Base-by-base conservation (phyloP, 495 filamentous ascomycete genomes). In the Penicillium dipodomyicola region DNA sequence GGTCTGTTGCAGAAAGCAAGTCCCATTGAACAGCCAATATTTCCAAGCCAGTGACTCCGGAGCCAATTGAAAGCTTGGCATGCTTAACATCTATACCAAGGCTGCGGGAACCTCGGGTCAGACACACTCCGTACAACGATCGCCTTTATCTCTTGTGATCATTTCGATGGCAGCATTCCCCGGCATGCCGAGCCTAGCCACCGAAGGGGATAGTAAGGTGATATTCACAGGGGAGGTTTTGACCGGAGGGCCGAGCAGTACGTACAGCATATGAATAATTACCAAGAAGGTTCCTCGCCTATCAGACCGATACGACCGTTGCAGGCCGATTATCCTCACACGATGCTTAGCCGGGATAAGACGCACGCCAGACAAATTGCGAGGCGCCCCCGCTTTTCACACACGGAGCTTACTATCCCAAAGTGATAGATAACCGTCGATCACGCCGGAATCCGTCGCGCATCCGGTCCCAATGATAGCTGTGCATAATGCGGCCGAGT, bases 381-480 rank as follows among this genome's bases (percentile, higher is more conserved):
- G 20, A 37, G 22, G 25, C 29, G 42, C 3, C 19, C 11, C 30
- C 35, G 15, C 43, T 37, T 19, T 11, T 29, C 9, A 30, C 23
- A n/a, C 5, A 22, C 30, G 40, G 27, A 30, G 22, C 10, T 43
- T 19, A 14, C 19, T 42, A 43, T 33, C 39, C 23, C 12, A n/a
- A 43, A 43, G 30, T 11, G 25, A 33, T 10, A 15, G 52, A 40
- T 55, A 30, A 40, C 9, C 15, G 52, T 48, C 52, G 52, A 40
- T 46, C 30, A n/a, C 40, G 5, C 52, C 52, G 52, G 52, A 55
- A 55, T 49, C 52, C 52, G 52, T 40, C 52, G 52, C 52, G 17
- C 25, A n/a, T 30, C 52, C 52, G 52, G 17, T 15, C 52, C 14
- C 5, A 20, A 42, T 37, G 20, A 47, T 43, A 35, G 17, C 27